Base-by-base conservation (phyloP, 2,329 filamentous ascomycete species). In the Penicillium psychrosexuale region DNA sequence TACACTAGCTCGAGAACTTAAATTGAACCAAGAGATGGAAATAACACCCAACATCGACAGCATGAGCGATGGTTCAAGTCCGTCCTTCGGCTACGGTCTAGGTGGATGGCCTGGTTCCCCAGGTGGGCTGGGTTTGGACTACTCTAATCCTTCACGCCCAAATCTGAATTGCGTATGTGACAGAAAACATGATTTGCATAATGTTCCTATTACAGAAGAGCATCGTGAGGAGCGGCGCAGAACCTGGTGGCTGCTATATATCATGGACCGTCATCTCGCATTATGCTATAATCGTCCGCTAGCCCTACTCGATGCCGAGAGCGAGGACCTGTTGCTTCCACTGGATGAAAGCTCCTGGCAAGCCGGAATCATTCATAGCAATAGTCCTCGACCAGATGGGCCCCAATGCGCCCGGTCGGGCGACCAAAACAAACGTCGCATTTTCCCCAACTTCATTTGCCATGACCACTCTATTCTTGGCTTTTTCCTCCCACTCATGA, bases 221-320 rank as follows among this genome's bases (percentile, higher is more conserved):
- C 89, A 94, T 68, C 84, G 90, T 49, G 92, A 97, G 75, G 92
- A 97, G 72, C 82, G 92, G 45, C 85, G 92, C 53, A 84, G 92
- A 33, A 90, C 93, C 56, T 97, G 92, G 92, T 97, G 92, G 92
- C 82, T 96, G 8, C 79, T 94, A 47, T 97, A 96, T 75, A 91
- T 90, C 40, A 90, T 95, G 58, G 92, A 97, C 72, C 85, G 92
- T 37, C 92, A 97, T 74, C 78, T 97, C 38, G 90, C 91, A 0
- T 78, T 97, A 9, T 96, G 91, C 79, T 97, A 96, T 75, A 96
- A 97, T 71, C 84, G 90, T 44, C 92, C 92, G 0, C 79, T 96
- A 13, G 93, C 91, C 66, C 80, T 97, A 37, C 84, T 96, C 44
- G 93, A 97, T 68, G 84, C 89, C 42, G 91, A 96, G 75, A 96